Conservation (phyloP, 306 rosid species). For the Castanospermum australe region DNA sequence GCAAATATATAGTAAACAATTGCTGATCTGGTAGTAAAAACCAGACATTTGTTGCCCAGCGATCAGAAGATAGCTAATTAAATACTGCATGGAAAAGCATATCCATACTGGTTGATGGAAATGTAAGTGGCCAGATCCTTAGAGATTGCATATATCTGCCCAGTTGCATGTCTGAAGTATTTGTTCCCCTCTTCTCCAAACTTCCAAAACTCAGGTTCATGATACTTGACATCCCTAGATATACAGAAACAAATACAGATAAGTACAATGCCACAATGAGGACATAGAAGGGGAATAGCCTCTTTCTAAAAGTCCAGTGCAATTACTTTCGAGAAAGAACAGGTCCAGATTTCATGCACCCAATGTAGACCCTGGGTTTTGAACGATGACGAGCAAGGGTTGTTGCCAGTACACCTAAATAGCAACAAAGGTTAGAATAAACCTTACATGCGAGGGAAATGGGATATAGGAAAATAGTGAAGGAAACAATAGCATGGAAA, state of each 20-base stretch:
- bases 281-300: neutral
- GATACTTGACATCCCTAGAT: conserved; percentile 84
- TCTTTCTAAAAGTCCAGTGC: neutral
- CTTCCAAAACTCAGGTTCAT: conserved; percentile 97
- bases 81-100: conserved; percentile 2
- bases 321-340: conserved; percentile 84
- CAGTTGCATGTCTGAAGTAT: conserved; percentile 96
- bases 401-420: conserved; percentile 78
- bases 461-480: neutral
- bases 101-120: conserved; percentile 81
- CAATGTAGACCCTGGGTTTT: conserved; percentile 93
- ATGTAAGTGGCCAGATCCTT: conserved; percentile 89
- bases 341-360: conserved; percentile 99
- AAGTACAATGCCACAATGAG: neutral
- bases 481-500: neutral
- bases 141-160: conserved; percentile 96
- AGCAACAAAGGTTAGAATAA: conserved; percentile 12
- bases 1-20: neutral
- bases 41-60: neutral
- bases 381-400: conserved; percentile 86
- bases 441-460: neutral
- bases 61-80: neutral
- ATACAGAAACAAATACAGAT: neutral
- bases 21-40: neutral
- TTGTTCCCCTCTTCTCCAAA: conserved; percentile 98